phyloP scores from a whole-genome alignment of 202 grass and related monocot genomes.

The Bolboschoenoplectus hybrid region DNA sequence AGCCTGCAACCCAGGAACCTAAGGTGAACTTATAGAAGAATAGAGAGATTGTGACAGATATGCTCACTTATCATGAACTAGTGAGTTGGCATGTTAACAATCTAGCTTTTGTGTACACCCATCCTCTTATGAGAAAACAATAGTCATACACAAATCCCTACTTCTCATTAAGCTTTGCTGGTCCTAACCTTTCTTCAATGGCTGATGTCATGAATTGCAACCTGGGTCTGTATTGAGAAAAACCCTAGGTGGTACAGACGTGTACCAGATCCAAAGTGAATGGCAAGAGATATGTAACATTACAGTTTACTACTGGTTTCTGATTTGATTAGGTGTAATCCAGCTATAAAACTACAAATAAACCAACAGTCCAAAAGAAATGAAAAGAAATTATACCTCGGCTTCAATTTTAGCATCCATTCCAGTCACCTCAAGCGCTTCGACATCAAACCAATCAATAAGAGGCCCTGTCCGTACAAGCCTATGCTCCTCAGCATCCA shows the following conservation, averaged over 20 bases:
- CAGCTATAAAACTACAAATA: not conserved
- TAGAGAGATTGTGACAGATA: not conserved
- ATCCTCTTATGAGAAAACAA: not conserved
- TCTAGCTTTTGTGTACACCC: not conserved
- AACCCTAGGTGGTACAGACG: not conserved
- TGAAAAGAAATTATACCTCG: conserved; percentile 54
- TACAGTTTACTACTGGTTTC: not conserved
- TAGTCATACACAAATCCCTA: not conserved
- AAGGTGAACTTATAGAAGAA: conserved; percentile 1
- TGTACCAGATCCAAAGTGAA: conserved; percentile 5
- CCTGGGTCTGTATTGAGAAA: not conserved
- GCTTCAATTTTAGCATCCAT: conserved; percentile 50
- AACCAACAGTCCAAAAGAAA: conserved; percentile 16
- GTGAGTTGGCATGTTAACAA: not conserved
- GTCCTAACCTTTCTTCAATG: not conserved
- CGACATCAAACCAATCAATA: conserved; percentile 90
- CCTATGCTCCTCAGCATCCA: conserved; percentile 45
- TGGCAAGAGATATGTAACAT: not conserved
- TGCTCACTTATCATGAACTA: not conserved
- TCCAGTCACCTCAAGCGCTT: conserved; percentile 85
- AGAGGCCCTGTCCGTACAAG: conserved; percentile 75
- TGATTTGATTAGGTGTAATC: not conserved
- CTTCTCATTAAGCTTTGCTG: not conserved
- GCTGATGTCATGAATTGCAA: not conserved
- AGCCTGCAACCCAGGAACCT: not conserved